Base-by-base conservation (phyloP, 805 yeast species). In the Scheffersomyces coipomensis region DNA sequence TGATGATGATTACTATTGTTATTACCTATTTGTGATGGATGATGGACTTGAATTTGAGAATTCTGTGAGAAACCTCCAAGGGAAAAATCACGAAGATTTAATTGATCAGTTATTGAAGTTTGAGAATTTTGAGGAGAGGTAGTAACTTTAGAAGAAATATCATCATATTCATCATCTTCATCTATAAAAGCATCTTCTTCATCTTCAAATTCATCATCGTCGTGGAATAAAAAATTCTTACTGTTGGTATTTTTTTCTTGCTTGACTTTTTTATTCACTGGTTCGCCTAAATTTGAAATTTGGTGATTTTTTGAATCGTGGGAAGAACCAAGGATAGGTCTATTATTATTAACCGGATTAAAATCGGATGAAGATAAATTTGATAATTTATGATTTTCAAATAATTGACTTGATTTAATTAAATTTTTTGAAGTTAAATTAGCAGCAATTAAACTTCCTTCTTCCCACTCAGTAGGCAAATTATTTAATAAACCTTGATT, bases 391-490 rank as follows among this genome's bases (percentile, higher is more conserved):
- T 67, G 73, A 17, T 58, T 57, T 5, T 68, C 66, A 52, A 69
- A 71, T 30, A 57, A 51, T 34, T 48, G 51, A 3, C 68, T 44
- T 12, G 64, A 62, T 15, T 42, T 37, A 6, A 48, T 49, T 12
- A 63, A 44, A 23, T 60, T 63, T 15, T 43, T 42, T 19, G 56
- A 51, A 31, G 51, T 48, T 37, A 59, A 49, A 34, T 56, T 61
- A 4, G 75, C 72, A 23, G 75, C 76, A 19, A 70, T 64, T 21
- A 55, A 35, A 1, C 73, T 69, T 4, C 73, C 74, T 27, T 56
- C 56, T 37, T 71, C 75, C 76, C 76, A 71, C 43, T 68, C 76
- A 39, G 60, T 52, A 4, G 73, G 75, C 38, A 58, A 52, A 41
- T 59, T 63, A 30, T 61, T 65, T 25, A 68, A 55, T 22, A 69